Conservation (phyloP, 2,329 filamentous ascomycete species). For the Monosporascus sp. region DNA sequence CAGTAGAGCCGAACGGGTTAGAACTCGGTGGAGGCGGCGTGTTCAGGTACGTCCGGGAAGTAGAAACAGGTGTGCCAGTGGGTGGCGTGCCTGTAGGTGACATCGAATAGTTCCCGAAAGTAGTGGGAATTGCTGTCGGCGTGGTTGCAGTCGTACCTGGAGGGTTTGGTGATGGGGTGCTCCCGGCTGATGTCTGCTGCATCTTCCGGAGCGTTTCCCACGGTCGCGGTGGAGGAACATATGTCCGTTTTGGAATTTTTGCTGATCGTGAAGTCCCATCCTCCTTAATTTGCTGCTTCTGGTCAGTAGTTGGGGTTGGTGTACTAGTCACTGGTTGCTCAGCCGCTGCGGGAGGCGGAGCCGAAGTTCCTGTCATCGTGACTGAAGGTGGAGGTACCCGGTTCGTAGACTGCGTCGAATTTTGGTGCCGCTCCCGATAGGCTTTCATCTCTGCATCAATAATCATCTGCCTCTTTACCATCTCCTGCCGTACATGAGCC, state of each 20-base stretch:
- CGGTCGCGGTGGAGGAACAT: conserved; percentile 25
- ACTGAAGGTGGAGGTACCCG: neutral
- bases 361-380: conserved; percentile 1
- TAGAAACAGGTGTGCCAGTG: neutral
- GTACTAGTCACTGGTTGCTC: conserved; percentile 2
- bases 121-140: conserved; percentile 1
- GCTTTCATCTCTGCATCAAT: conserved; percentile 2
- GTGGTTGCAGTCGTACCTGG: conserved; percentile 1
- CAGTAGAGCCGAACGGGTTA: neutral
- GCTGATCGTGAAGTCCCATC: conserved; percentile 1
- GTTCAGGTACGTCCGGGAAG: neutral
- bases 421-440: neutral
- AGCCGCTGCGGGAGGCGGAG: neutral
- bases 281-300: neutral
- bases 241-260: conserved; percentile 19
- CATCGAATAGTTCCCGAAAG: neutral
- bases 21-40: neutral
- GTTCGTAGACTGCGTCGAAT: neutral
- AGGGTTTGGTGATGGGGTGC: neutral
- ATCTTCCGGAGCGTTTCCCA: conserved; percentile 25
- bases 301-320: neutral
- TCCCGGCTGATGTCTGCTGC: conserved; percentile 6
- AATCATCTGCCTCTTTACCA: conserved; percentile 18
- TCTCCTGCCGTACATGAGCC: conserved; percentile 24
- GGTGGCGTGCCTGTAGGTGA: neutral